Evolutionary conservation across 495 filamentous ascomycete species (phyloP), one percentile per base, ranked within the genome.

Genomic region (Xylaria palmicola): DNA sequence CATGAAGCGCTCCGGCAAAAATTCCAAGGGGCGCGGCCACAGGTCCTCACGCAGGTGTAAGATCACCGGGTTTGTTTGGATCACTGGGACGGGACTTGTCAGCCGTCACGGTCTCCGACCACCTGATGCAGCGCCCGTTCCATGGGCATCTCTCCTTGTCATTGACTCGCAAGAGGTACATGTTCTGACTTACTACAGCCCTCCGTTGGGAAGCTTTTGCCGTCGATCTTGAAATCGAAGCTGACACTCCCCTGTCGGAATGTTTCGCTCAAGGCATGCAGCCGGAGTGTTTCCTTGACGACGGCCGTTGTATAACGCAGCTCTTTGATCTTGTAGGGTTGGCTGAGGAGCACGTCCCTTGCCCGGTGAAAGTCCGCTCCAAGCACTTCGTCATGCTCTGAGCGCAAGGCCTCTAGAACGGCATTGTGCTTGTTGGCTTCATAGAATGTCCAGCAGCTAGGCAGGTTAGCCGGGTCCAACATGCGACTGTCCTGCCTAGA

Each of bases 231-330:
- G 10, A 44, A 4, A 20, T 44, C 3, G 6, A 69, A 61, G 0
- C 66, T 67, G 2, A 68, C 65, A 8, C 64, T 12, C 4, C 71
- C 68, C 19, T 57, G 58, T 5, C 78, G 73, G 5, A 70, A 62
- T 22, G 62, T 62, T 13, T 55, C 67, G 2, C 71, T 67, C 5
- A 69, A 54, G 4, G 75, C 70, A 58, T 66, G 77, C 10, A 83
- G 52, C 4, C 80, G 69, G 6, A 81, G 69, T 1, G 61, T 71
- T 65, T 83, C 81, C 65, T 75, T 73, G 62, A 82, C 74, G 13
- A 79, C 70, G 26, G 71, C 78, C 2, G 63, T 51, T 8, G 75
- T 77, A 62, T 78, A 80, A 7, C 69, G 74, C 0, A 81, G 64
- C 17, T 59, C 30, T 63, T 72, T 69, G 44, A 72, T 37, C 7